A percentile compares a stretch with the other conserved stretches of the same genome.
Conservation (phyloP, 2,329 filamentous ascomycete genomes). For the Colletotrichum sp. region DNA sequence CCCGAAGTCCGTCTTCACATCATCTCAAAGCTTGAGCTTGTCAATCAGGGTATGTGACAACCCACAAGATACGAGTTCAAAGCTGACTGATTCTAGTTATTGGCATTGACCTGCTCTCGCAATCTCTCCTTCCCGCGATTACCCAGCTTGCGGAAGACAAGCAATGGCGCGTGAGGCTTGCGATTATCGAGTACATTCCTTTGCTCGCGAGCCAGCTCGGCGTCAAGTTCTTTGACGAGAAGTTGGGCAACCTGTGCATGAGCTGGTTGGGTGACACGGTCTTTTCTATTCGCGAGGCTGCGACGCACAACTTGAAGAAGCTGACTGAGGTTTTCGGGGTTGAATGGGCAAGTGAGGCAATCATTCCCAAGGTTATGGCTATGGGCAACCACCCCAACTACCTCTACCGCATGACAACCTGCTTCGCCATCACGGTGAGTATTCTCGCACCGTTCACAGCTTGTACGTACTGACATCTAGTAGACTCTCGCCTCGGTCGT, state of each 20-base stretch:
- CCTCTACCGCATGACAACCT: slow-evolving; percentile 99
- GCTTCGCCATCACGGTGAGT: slow-evolving; percentile 96
- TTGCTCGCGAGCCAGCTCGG: slow-evolving; percentile 94
- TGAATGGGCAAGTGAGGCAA: slow-evolving; percentile 95
- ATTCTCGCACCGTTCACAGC: not conserved
- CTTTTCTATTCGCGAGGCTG: slow-evolving; percentile 97
- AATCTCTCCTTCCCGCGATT: slow-evolving; percentile 95
- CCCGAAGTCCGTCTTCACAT: slow-evolving; percentile 98
- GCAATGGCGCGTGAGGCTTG: slow-evolving; percentile 96
- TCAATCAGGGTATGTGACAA: slow-evolving; percentile 79
- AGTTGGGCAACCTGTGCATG: slow-evolving; percentile 95
- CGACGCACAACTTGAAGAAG: slow-evolving; percentile 97
- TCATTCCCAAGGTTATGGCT: slow-evolving; percentile 97
- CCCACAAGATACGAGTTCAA: not conserved
- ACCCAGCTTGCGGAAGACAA: slow-evolving; percentile 98
- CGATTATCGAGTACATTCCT: slow-evolving; percentile 99
- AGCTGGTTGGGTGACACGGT: slow-evolving; percentile 98
- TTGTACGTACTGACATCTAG: slow-evolving; percentile 26
- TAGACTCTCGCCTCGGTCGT: slow-evolving; percentile 94
- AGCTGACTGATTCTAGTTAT: slow-evolving; percentile 70
- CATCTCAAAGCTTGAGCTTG: slow-evolving; percentile 98
- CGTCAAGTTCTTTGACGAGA: slow-evolving; percentile 98
- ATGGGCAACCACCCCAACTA: slow-evolving; percentile 99
- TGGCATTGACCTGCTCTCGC: slow-evolving; percentile 94
- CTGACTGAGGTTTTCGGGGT: slow-evolving; percentile 98